Evolutionary conservation across 257 asterid species (phyloP).

Genomic region (Asclepias syriaca): DNA sequence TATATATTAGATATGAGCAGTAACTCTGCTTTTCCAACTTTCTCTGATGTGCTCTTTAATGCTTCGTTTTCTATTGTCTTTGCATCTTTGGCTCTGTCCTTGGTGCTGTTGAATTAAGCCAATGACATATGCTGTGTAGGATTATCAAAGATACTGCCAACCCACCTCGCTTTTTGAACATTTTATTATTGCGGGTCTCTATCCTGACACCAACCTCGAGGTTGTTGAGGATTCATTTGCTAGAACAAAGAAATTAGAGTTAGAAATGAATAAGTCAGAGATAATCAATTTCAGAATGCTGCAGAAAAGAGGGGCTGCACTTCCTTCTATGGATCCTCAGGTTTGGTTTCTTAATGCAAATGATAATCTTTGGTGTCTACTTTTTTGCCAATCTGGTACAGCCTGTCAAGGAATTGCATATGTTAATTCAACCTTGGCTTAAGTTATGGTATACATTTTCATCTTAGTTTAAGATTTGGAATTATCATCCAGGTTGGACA

Average conservation of each 20-base stretch:
- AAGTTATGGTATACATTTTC: background rate
- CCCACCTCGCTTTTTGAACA: conserved; percentile 80
- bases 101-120: background rate
- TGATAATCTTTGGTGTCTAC: conserved; percentile 4
- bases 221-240: conserved; percentile 71
- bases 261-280: conserved; percentile 43
- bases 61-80: background rate
- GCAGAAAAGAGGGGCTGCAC: conserved; percentile 41
- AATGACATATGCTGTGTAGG: conserved; percentile 45
- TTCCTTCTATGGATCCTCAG: conserved; percentile 78
- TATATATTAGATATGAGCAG: background rate
- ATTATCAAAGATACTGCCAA: conserved; percentile 66
- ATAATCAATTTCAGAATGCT: conserved; percentile 29
- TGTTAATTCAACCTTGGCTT: background rate
- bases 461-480: background rate
- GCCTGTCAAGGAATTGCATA: background rate
- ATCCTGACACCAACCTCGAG: conserved; percentile 77
- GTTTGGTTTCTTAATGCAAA: conserved; percentile 37
- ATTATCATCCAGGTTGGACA: background rate
- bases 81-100: background rate
- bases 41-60: background rate
- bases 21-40: background rate
- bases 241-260: conserved; percentile 58
- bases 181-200: conserved; percentile 78
- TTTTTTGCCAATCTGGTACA: background rate